Base-by-base conservation (phyloP, 163 green algal genomes). In the Coccomyxa subellipsoidea region DNA sequence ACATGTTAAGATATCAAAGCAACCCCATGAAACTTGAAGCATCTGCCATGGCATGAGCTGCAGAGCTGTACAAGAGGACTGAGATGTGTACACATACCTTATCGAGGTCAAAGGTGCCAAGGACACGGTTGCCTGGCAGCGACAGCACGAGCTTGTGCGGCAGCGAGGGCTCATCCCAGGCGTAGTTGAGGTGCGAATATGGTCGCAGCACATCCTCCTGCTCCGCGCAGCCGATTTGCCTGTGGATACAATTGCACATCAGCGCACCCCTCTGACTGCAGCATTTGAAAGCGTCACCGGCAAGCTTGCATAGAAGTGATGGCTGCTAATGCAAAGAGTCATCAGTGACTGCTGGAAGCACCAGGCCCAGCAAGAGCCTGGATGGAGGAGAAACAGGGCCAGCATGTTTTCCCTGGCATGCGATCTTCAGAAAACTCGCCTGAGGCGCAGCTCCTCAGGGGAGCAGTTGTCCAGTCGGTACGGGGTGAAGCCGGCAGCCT, bases 141-240 rank as follows among this genome's bases (percentile, higher is more conserved):
- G 89, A 87, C 69, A 96, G 75, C 39, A 91, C 59, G 53, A 96
- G 84, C 36, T 78, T 81, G 82, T 96, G 92, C 27, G 87, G 86
- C 66, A 85, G 53, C 9, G 88, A 82, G 12, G 93, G 94, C 82
- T 97, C 93, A 79, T 97, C 94, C 94, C 94, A 97, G 0, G 94
- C 91, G 81, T 94, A 97, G 54, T 87, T 84, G 76, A 96, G 83
- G 38, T 87, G 92, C 75, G 90, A 93, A 88, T 95, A 96, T 40
- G 93, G 91, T 25, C 91, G 89, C 29, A 96, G 83, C 39, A 95
- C 83, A 76, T 96, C 93, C 84, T 93, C 88, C 73, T 87, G 82
- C 73, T 90, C 89, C 29, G 31, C 73, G 38, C 72, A 87, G 23
- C 39, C 77, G 53, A 81, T 34, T 53, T 87, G 84, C 29, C 84